Evolutionary conservation across 1,284 basidiomycete genomes (phyloP), one percentile per base, ranked within the genome.

Genomic region (Trametes sp.): DNA sequence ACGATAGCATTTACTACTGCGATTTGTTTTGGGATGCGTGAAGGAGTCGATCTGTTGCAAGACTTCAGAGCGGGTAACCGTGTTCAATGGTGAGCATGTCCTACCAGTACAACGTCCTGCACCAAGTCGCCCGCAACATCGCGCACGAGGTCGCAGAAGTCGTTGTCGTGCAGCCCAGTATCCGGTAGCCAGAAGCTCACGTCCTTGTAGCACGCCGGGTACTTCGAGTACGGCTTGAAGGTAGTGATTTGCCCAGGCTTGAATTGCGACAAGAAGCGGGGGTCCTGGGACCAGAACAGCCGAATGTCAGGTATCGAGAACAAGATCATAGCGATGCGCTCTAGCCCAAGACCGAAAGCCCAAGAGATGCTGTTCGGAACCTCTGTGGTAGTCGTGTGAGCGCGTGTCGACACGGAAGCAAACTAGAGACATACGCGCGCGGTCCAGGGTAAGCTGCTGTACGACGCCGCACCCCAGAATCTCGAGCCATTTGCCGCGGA

Each of bases 261-360:
- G 78, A 99, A 99, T 71, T 99, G 98, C 11, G 85, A 84, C 33
- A 93, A 78, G 84, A 99, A 99, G 10, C 97, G 90, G 21, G 84
- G 72, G 73, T 99, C 98, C 54, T 82, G 77, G 2, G 96, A 96
- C 98, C 98, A 99, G 84, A 99, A 99, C 14, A 99, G 82, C n/a
- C 98, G 93, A 73, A 99, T 99, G 75, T 99, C 98, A 3, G 97
- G 98, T 60, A 99, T 98, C 19, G 90, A 92, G 79, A 93, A 99
- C 56, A 99, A 86, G 64, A 99, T 90, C 98, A 99, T 99, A 31
- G 97, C 96, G 69, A 99, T 98, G 26, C 98, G 88, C 75, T 99
- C 98, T 48, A 99, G 84, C 7, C 98, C 98, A 38, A 99, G 88
- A 16, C 98, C 98, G 72, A 98, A 99, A 0, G 98, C 98, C 98